Conservation (phyloP, 2,329 filamentous ascomycete species). For the Talaromyces piceae region DNA sequence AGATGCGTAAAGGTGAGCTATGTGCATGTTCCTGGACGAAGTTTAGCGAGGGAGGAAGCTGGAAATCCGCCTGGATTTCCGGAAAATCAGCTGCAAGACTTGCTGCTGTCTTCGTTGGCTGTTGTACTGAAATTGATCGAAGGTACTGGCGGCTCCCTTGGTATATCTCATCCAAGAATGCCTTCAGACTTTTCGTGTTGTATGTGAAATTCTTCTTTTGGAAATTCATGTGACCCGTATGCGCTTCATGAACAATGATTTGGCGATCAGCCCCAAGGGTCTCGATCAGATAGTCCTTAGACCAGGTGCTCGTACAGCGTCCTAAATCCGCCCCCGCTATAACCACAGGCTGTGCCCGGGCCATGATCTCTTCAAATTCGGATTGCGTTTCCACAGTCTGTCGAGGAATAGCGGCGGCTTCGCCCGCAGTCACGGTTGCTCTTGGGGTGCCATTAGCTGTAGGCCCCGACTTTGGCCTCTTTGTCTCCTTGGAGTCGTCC, state of each 20-base stretch:
- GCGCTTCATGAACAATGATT: slow-evolving; percentile 66
- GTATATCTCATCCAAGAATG: slow-evolving; percentile 57
- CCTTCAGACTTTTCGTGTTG: slow-evolving; percentile 57
- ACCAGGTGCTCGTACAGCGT: slow-evolving; percentile 61
- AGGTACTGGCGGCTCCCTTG: slow-evolving; percentile 63
- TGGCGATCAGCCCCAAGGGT: slow-evolving; percentile 55
- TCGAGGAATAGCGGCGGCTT: slow-evolving; percentile 40
- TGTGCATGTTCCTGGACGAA: slow-evolving; percentile 58
- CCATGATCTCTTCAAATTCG: slow-evolving; percentile 56
- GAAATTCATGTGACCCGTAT: slow-evolving; percentile 66
- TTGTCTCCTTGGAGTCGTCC: slow-evolving; percentile 13
- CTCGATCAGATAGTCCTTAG: slow-evolving; percentile 56
- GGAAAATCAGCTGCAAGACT: slow-evolving; percentile 66
- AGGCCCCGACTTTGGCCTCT: slow-evolving; percentile 9
- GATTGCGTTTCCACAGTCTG: slow-evolving; percentile 44
- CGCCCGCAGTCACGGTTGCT: slow-evolving; percentile 13
- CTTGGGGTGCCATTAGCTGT: slow-evolving; percentile 4
- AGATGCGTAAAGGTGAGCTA: slow-evolving; percentile 72
- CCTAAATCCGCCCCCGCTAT: slow-evolving; percentile 62
- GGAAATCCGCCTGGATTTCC: slow-evolving; percentile 60
- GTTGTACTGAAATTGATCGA: slow-evolving; percentile 63
- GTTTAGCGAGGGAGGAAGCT: slow-evolving; percentile 54
- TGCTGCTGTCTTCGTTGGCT: slow-evolving; percentile 63
- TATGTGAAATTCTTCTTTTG: slow-evolving; percentile 77
- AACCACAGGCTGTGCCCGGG: slow-evolving; percentile 54